phyloP scores from a whole-genome alignment of 352 stramenopile species.

The Blastocystis hominis region DNA sequence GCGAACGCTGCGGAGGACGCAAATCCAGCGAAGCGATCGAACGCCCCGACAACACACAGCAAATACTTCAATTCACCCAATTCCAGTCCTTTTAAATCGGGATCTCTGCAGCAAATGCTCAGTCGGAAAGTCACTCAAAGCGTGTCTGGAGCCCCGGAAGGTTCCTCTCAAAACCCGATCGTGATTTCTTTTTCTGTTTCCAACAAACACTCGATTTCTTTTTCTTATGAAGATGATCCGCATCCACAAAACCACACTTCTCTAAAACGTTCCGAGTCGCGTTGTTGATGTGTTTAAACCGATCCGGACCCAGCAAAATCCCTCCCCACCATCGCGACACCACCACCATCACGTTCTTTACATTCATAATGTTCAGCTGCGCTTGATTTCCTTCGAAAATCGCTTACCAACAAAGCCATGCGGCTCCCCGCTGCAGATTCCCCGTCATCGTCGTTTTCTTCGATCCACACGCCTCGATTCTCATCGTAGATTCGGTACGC shows the following conservation, averaged over 20 bases:
- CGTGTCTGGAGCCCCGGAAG: not conserved
- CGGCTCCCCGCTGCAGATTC: constrained; percentile 60
- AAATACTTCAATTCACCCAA: not conserved
- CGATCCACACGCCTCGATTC: constrained; percentile 53
- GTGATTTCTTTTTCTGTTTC: not conserved
- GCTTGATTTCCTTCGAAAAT: not conserved
- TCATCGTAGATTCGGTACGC: constrained; percentile 61
- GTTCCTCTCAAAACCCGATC: not conserved
- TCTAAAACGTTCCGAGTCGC: constrained; percentile 60
- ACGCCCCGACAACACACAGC: not conserved
- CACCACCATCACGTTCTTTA: constrained; percentile 61
- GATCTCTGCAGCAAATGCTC: not conserved
- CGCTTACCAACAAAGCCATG: constrained; percentile 54
- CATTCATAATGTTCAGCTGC: constrained; percentile 61
- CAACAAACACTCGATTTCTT: constrained; percentile 47
- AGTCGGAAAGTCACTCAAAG: not conserved
- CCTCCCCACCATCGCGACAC: constrained; percentile 63
- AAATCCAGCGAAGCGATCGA: not conserved
- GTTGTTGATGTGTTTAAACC: constrained; percentile 64
- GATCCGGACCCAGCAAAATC: constrained; percentile 61
- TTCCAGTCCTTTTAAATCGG: not conserved
- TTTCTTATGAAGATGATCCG: constrained; percentile 27
- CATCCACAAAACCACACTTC: constrained; percentile 38
- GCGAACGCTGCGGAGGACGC: too few species aligned
- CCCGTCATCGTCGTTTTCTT: constrained; percentile 63